Evolutionary conservation across 345 rosid species (phyloP), one percentile per base, ranked within the genome.

Genomic region (Eutrema yunnanense): DNA sequence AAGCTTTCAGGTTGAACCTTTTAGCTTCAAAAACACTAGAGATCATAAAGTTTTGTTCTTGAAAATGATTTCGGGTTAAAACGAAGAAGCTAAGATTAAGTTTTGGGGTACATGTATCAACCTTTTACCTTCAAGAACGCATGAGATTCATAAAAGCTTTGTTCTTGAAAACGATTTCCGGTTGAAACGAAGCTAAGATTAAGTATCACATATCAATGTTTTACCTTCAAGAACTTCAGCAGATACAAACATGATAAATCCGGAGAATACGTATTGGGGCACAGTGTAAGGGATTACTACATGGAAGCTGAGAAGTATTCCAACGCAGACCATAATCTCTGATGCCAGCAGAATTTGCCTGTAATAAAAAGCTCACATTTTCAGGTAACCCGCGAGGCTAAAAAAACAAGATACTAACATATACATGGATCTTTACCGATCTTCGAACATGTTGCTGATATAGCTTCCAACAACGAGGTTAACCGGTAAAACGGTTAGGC

Each of bases 191-290:
- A 22, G 26, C 26, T 22, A 22, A 22, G 26, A 22, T 22, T 22
- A 22, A 22, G 26, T 22, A 22, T 22, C 11, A 6, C 4, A 12
- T 2, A 19, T 46, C 30, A 34, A 33, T 30, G 2, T 46, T 69
- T 72, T 73, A 90, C 98, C 98, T 91, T 94, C 98, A 52, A 91
- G 96, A 58, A 94, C 97, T 81, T 94, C 98, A 8, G 98, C 98
- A 12, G 87, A 84, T 50, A 91, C 96, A 66, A 94, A 94, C 96
- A 88, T 77, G 74, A 94, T 81, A 26, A 94, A 88, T 51, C 97
- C 98, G 29, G 97, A 94, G 82, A 73, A 50, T 43, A 91, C 96
- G 67, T 91, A 94, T 69, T 94, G 97, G 2, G 96, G 89, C 50
- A 88, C 84, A 2, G 88, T 78, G 80, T 94, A 94, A 8, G 87